These are phyloP conservation scores for Lactarius quietus DNA, from an alignment of 768 basidiomycete species.

Conservation along the genomic window DNA sequence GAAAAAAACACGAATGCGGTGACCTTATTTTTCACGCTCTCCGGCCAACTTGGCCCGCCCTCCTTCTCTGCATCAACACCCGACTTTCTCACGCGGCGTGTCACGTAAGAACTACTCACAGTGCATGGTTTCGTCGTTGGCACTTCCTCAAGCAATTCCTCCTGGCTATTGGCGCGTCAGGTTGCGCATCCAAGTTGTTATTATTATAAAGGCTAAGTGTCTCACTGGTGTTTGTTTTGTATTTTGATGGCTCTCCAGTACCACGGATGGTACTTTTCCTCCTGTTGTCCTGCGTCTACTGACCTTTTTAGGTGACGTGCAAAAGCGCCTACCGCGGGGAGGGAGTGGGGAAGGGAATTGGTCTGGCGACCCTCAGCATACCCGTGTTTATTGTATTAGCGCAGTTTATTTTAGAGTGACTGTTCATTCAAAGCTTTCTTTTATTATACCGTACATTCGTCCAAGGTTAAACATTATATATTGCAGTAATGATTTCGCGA, in stretches of 20 bases:
- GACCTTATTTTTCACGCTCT: neutral
- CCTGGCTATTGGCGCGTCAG: neutral
- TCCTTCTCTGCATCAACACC: neutral
- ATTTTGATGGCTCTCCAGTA: slow-evolving; percentile 3
- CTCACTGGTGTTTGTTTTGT: slow-evolving; percentile 5
- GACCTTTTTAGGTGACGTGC: slow-evolving; percentile 13
- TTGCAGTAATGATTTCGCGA: slow-evolving; percentile 5
- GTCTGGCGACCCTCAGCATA: neutral
- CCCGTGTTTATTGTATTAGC: neutral
- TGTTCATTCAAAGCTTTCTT: neutral
- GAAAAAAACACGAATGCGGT: slow-evolving; percentile 22
- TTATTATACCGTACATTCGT: neutral
- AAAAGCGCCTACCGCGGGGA: neutral
- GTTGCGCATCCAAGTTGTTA: neutral
- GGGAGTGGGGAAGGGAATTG: neutral
- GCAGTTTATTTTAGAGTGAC: neutral
- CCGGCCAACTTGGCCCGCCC: neutral
- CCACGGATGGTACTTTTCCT: slow-evolving; percentile 14
- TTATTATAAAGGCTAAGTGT: slow-evolving; percentile 24
- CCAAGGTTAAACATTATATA: slow-evolving; percentile 1
- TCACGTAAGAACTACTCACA: slow-evolving; percentile 1
- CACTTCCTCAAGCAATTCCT: neutral
- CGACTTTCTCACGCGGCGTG: neutral
- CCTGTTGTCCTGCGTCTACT: slow-evolving; percentile 10
- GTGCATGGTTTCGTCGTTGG: neutral